Percentiles rank a stretch among this genome's conserved stretches.
Evolutionary conservation across 768 basidiomycete genomes (phyloP).

Genomic region (Crepidotus variabilis): DNA sequence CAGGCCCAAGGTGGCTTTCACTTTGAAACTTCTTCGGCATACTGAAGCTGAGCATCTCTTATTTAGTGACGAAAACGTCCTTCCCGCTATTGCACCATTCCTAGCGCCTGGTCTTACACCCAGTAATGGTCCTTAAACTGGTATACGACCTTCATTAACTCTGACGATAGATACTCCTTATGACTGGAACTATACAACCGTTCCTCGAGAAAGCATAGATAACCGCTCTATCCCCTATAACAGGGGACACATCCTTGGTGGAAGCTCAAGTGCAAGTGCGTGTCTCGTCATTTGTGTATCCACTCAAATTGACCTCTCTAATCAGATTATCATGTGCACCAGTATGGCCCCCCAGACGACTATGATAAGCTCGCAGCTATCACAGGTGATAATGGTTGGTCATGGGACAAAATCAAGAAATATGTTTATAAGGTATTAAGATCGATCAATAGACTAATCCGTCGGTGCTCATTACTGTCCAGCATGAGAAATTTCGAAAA

Average conservation of each 20-base stretch:
- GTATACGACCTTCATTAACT: not conserved
- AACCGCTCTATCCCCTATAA: slow-evolving; percentile 28
- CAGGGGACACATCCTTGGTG: slow-evolving; percentile 31
- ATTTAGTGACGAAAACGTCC: slow-evolving; percentile 17
- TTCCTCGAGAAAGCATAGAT: slow-evolving; percentile 24
- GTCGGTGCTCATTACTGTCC: not conserved
- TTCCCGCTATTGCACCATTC: slow-evolving; percentile 20
- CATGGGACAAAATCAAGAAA: slow-evolving; percentile 31
- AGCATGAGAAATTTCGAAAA: slow-evolving; percentile 34
- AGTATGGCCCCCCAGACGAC: slow-evolving; percentile 31
- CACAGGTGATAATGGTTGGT: slow-evolving; percentile 33
- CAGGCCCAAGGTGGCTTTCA: slow-evolving; percentile 45
- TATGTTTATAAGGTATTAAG: slow-evolving; percentile 27
- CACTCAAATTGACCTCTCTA: not conserved
- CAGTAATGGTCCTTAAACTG: not conserved
- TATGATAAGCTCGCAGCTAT: slow-evolving; percentile 29
- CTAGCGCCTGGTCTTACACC: slow-evolving; percentile 19
- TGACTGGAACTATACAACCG: slow-evolving; percentile 33
- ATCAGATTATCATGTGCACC: slow-evolving; percentile 32
- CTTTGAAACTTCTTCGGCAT: too few relatives aligned
- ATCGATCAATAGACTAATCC: not conserved
- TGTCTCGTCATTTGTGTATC: not conserved
- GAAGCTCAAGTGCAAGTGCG: slow-evolving; percentile 27
- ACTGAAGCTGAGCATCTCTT: not conserved
- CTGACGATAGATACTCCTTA: slow-evolving; percentile 14